A percentile compares a stretch with the other conserved stretches of the same genome.
These are phyloP conservation scores for Brettanomyces sp. DNA, from an alignment of 805 yeast species.

Conservation along the genomic window DNA sequence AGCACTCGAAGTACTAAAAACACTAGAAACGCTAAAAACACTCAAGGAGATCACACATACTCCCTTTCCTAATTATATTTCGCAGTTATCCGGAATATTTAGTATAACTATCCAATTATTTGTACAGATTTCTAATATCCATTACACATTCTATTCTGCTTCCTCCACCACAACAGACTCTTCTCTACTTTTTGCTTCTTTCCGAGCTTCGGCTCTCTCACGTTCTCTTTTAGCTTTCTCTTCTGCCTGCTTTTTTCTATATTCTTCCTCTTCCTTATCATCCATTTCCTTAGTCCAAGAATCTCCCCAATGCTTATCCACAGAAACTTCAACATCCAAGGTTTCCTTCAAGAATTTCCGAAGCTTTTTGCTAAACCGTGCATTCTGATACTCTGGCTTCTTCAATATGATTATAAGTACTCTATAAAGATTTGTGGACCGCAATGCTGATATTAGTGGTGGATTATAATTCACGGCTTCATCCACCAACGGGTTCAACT, in stretches of 20 bases:
- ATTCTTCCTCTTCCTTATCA: slow-evolving; percentile 12
- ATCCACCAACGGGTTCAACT: slow-evolving; percentile 15
- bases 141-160: too few species aligned
- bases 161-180: not conserved
- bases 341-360: slow-evolving; percentile 14
- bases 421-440: slow-evolving; percentile 23
- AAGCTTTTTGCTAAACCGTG: slow-evolving; percentile 12
- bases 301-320: slow-evolving; percentile 22
- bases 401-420: slow-evolving; percentile 24
- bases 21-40: too few species aligned
- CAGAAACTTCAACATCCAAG: slow-evolving; percentile 19
- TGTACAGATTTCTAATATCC: too few species aligned
- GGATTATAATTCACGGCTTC: slow-evolving; percentile 13
- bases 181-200: slow-evolving; percentile 14
- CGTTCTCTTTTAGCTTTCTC: slow-evolving; percentile 30
- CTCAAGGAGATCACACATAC: too few species aligned
- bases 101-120: too few species aligned
- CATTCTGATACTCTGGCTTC: slow-evolving; percentile 25
- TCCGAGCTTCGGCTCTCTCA: slow-evolving; percentile 53
- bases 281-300: slow-evolving; percentile 16
- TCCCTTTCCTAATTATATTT: too few species aligned
- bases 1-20: too few species aligned
- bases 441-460: slow-evolving; percentile 23
- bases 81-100: too few species aligned
- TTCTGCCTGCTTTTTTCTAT: slow-evolving; percentile 25